phyloP scores from a whole-genome alignment of 139 green algal genomes.

The Asterochloris erici region DNA sequence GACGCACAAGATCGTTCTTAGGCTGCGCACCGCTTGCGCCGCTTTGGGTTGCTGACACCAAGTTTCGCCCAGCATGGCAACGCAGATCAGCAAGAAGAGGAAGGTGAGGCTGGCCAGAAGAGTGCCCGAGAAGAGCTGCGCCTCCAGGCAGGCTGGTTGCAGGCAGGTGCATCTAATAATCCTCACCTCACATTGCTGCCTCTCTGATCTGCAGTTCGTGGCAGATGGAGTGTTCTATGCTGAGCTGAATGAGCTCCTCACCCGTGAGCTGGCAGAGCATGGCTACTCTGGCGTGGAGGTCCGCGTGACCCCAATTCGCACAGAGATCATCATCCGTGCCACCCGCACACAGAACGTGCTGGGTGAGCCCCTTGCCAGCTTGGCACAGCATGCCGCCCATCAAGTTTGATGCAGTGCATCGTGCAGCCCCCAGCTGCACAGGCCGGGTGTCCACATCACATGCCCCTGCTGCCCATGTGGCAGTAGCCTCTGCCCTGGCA shows the following conservation, averaged over 20 bases:
- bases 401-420: no score
- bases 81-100: slow-evolving; percentile 50
- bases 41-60: no score
- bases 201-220: slow-evolving; percentile 84
- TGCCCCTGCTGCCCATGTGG: no score
- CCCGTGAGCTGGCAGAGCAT: slow-evolving; percentile 87
- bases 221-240: slow-evolving; percentile 99
- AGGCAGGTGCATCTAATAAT: background rate
- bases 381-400: no score
- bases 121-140: no score
- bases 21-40: no score
- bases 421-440: no score
- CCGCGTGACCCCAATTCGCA: slow-evolving; percentile 94
- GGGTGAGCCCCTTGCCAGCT: slow-evolving; percentile 48
- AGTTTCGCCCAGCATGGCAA: slow-evolving; percentile 29
- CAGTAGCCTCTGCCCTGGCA: no score
- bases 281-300: slow-evolving; percentile 99
- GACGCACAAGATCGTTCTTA: no score
- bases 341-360: slow-evolving; percentile 98
- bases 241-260: slow-evolving; percentile 99
- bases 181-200: background rate
- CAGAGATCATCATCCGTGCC: slow-evolving; percentile 99
- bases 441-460: no score
- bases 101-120: slow-evolving; percentile 28
- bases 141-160: background rate